phyloP scores from a whole-genome alignment of 164 flowering plant species.

The Vitis rupestris region DNA sequence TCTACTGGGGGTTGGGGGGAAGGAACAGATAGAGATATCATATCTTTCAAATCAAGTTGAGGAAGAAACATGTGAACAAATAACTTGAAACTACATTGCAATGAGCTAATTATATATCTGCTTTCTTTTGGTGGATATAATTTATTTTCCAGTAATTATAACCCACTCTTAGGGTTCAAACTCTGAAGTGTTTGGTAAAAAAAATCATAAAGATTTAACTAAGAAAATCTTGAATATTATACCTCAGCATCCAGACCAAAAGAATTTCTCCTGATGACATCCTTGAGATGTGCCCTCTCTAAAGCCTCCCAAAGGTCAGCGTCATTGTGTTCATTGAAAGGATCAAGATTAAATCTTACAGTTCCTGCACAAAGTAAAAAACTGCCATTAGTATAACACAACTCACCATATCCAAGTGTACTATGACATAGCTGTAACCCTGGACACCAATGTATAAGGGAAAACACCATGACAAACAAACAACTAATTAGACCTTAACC shows the following conservation, averaged over 20 bases:
- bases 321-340: constrained; percentile 83
- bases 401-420: not conserved
- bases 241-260: constrained; percentile 95
- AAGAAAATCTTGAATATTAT: constrained; percentile 7
- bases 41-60: not conserved
- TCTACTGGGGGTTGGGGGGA: too few species aligned
- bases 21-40: not conserved
- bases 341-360: constrained; percentile 91
- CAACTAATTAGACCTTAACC: too few species aligned
- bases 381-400: not conserved
- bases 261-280: constrained; percentile 72
- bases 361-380: constrained; percentile 50
- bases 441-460: too few species aligned
- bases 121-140: too few species aligned
- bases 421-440: too few species aligned
- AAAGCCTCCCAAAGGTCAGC: constrained; percentile 97
- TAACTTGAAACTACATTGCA: not conserved
- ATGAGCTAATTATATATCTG: not conserved
- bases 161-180: too few species aligned
- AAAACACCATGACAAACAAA: too few species aligned
- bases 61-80: not conserved
- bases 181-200: too few species aligned
- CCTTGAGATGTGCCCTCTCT: constrained; percentile 93
- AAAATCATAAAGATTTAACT: not conserved
- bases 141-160: too few species aligned